Conservation (phyloP, 805 yeast genomes). For the Grigorovia jiainica region DNA sequence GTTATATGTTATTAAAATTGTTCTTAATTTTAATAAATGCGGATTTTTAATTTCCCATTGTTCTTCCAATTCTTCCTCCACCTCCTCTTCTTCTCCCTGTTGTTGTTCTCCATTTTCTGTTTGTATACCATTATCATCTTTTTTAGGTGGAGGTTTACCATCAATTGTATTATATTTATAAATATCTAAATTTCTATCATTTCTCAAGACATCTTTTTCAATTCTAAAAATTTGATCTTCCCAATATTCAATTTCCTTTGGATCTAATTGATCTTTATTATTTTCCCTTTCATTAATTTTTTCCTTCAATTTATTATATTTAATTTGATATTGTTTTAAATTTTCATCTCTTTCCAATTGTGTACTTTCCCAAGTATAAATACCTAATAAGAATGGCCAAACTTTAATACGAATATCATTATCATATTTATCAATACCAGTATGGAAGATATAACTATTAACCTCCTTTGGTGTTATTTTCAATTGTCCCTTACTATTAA, state of each 20-base stretch:
- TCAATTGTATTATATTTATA: conserved; percentile 37
- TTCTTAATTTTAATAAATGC: conserved; percentile 62
- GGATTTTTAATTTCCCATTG: conserved; percentile 62
- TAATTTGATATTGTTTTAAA: conserved; percentile 43
- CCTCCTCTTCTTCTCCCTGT: conserved; percentile 23
- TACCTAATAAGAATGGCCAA: conserved; percentile 78
- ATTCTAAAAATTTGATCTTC: conserved; percentile 82
- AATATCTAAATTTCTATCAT: conserved; percentile 69
- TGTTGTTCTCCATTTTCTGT: conserved; percentile 29
- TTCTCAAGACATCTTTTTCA: conserved; percentile 87
- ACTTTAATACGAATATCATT: conserved; percentile 53
- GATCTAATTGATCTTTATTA: conserved; percentile 16
- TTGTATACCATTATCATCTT: conserved; percentile 12
- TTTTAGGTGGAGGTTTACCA: conserved; percentile 32
- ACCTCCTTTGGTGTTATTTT: conserved; percentile 68
- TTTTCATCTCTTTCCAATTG: conserved; percentile 55
- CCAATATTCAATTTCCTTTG: conserved; percentile 50
- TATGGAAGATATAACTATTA: conserved; percentile 79
- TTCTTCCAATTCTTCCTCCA: conserved; percentile 28
- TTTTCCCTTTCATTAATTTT: conserved; percentile 51
- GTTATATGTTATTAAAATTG: conserved; percentile 77
- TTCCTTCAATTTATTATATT: conserved; percentile 52
- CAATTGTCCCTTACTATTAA: conserved; percentile 70
- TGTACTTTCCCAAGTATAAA: conserved; percentile 85
- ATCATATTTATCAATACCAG: conserved; percentile 51